Evolutionary conservation across 139 green algal genomes (phyloP), one percentile per base, ranked within the genome.

Genomic region (Chlamydomonas sp.): DNA sequence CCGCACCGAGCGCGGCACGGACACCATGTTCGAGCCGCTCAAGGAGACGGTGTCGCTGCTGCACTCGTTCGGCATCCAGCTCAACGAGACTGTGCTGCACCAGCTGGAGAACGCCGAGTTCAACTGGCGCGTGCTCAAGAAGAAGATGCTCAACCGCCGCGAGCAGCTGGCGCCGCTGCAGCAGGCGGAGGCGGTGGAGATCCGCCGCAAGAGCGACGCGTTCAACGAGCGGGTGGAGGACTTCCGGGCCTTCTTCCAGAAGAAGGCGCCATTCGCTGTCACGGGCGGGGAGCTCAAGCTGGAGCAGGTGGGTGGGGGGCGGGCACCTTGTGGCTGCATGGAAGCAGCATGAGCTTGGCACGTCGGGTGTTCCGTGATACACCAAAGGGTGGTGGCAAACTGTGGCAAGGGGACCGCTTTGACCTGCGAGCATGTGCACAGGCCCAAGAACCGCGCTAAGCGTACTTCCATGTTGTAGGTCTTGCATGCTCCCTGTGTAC

Each of bases 1-100:
- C 91, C 94, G 95, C 62, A 89, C 87, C 0, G 95, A 96, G 63
- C 88, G 89, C 71, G 82, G 82, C 61, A 98, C 96, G 31, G 95
- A 98, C 83, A 90, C 82, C 58, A 97, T 96, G 93, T 99, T 99
- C 89, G 94, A 97, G 81, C 97, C 96, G 3, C 91, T 99, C 73
- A 92, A 93, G 59, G 90, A 96, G 60, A 97, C 94, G 7, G 96
- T 96, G 17, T 84, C 90, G 2, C 84, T 97, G 88, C 94, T 99
- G 69, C 84, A 92, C 66, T 91, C 81, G 58, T 97, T 95, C 71
- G 92, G 92, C 78, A 96, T 97, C 80, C 91, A 85, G 77, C 87
- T 97, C 79, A 88, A 85, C 66, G 94, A 96, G 60, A 85, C 82
- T 0, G 91, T 94, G 73, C 91, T 92, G 67, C 82, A 91, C 83